Conservation (phyloP, 768 basidiomycete species). For the Ramaria sp. region DNA sequence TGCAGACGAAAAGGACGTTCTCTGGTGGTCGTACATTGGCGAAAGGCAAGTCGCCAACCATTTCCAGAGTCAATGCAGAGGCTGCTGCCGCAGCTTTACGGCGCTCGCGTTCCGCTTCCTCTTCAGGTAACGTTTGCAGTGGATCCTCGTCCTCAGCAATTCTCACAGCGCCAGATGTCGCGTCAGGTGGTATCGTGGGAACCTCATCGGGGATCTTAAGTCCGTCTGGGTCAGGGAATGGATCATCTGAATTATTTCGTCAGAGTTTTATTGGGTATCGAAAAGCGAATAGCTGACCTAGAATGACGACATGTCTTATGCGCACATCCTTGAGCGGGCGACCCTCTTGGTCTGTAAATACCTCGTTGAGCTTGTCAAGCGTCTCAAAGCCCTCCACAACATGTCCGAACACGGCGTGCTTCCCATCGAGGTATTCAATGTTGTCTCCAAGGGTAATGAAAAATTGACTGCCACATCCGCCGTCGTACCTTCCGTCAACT, state of each 20-base stretch:
- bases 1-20: slow-evolving; percentile 98
- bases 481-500: slow-evolving; percentile 39
- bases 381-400: slow-evolving; percentile 93
- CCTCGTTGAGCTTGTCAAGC: slow-evolving; percentile 85
- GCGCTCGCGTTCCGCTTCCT: slow-evolving; percentile 69
- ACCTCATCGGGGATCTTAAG: slow-evolving; percentile 62
- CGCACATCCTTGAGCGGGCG: slow-evolving; percentile 90
- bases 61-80: slow-evolving; percentile 92
- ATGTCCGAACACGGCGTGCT: slow-evolving; percentile 89
- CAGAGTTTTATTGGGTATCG: slow-evolving; percentile 3
- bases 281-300: slow-evolving; percentile 47
- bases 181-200: slow-evolving; percentile 76
- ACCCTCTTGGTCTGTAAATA: slow-evolving; percentile 79
- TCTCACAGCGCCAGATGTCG: slow-evolving; percentile 48
- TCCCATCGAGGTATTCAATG: slow-evolving; percentile 92
- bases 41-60: slow-evolving; percentile 98
- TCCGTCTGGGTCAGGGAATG: slow-evolving; percentile 80
- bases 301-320: slow-evolving; percentile 90
- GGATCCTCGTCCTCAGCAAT: slow-evolving; percentile 96
- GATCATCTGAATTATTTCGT: slow-evolving; percentile 63
- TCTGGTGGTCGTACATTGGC: slow-evolving; percentile 97
- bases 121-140: slow-evolving; percentile 68
- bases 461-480: slow-evolving; percentile 93
- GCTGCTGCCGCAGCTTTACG: slow-evolving; percentile 86
- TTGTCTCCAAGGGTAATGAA: slow-evolving; percentile 87